Base-by-base conservation (phyloP, 345 rosid genomes). In the Microthlaspi erraticum region DNA sequence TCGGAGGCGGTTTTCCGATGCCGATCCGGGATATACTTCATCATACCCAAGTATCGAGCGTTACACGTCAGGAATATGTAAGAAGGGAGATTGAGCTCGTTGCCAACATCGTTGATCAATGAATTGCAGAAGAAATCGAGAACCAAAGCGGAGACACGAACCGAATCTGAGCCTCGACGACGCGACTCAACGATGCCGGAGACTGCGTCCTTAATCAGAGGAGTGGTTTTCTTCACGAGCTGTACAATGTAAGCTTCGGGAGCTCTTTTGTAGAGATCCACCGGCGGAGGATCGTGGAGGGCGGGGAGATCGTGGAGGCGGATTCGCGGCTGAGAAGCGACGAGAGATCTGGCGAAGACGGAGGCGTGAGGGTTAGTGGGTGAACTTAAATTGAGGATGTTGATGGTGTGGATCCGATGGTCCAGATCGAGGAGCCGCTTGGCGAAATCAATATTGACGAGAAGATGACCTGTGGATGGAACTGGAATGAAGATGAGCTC, bases 371-470 rank as follows among this genome's bases (percentile, higher is more conserved):
- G 80, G 33, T 46, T 33, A 13, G 58, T 32, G 0, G 80, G 68
- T 42, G 60, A 42, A n/a, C 46, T 36, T 6, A 57, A 16, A 5
- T 49, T 38, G 67, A 77, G 19, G 51, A 77, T 71, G 5, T 72
- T 77, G 50, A 77, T 67, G 59, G 79, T 68, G 73, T 29, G 62
- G 80, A 89, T 42, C 36, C 75, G 65, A 50, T 61, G 59, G 73
- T 87, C 74, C 0, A 46, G 72, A 23, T 31, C 17, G 34, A 87
- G 52, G 32, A 89, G 74, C 48, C 75, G 76, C 62, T 76, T 81
- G 0, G 87, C 83, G 37, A 89, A 77, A 38, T 86, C 93, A 4
- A 84, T 48, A 19, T 75, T 46, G 1, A 88, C 78, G n/a, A 79
- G 77, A 18, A 81, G 38, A 77, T 89, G 93, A 38, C 91, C 85